Evolutionary conservation across 1,139 yeast genomes (phyloP).

Genomic region (Pichia inconspicua): DNA sequence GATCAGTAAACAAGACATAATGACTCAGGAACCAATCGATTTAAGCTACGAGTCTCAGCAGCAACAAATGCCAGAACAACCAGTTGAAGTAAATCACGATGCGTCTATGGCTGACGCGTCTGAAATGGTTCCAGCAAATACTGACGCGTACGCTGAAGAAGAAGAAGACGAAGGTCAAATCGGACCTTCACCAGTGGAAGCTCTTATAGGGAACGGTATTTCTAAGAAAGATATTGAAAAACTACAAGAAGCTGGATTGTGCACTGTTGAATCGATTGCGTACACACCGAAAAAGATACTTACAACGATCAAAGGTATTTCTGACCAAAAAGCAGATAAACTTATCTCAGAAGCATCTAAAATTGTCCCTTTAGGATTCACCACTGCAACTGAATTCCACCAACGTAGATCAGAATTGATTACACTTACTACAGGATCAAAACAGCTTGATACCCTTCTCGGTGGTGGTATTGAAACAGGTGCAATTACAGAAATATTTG

Average conservation of each 20-base stretch:
- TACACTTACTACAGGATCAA: conserved; percentile 91
- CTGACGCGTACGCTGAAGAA: conserved; percentile 3
- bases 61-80: background rate
- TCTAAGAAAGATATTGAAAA: conserved; percentile 71
- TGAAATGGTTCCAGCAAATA: conserved; percentile 1
- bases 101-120: conserved; percentile 14
- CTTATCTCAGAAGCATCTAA: conserved; percentile 76
- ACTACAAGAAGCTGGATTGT: conserved; percentile 73
- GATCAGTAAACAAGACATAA: background rate
- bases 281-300: conserved; percentile 75
- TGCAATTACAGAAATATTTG: conserved; percentile 90
- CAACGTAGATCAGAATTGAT: conserved; percentile 84
- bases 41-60: conserved; percentile 11
- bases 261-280: conserved; percentile 88
- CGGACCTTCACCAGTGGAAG: conserved; percentile 41
- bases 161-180: conserved; percentile 31
- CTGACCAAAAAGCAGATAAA: conserved; percentile 92
- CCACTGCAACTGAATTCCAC: conserved; percentile 94
- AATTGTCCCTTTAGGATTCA: conserved; percentile 91
- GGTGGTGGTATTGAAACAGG: conserved; percentile 99
- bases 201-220: conserved; percentile 74
- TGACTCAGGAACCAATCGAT: conserved; percentile 14
- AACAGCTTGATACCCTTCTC: conserved; percentile 81
- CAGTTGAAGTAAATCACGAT: background rate
- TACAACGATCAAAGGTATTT: conserved; percentile 77